phyloP scores from a whole-genome alignment of 2,329 filamentous ascomycete species.

The Pleurostoma richardsiae region DNA sequence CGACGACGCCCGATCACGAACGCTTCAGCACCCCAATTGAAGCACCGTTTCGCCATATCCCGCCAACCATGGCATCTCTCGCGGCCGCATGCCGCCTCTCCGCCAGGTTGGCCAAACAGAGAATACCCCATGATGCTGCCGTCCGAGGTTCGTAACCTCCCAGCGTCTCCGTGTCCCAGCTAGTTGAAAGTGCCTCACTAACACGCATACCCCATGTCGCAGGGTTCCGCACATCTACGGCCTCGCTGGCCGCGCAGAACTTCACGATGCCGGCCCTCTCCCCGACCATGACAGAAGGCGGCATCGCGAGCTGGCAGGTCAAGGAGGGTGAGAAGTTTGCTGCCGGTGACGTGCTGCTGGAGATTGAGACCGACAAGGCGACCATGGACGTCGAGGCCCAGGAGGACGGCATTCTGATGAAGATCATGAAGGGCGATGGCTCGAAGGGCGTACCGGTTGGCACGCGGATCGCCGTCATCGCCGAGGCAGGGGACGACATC shows the following conservation, averaged over 20 bases:
- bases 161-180: constrained; percentile 3
- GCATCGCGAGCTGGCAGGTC: constrained; percentile 78
- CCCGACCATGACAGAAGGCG: constrained; percentile 91
- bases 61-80: constrained; percentile 58
- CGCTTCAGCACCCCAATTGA: no score
- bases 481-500: constrained; percentile 77
- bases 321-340: constrained; percentile 82
- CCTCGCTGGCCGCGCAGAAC: constrained; percentile 70
- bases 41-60: no score
- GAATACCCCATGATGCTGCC: constrained; percentile 47
- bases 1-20: no score
- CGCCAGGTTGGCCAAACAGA: constrained; percentile 50
- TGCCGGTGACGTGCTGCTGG: constrained; percentile 80
- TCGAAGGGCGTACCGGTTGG: constrained; percentile 75
- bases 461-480: constrained; percentile 74
- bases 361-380: constrained; percentile 93
- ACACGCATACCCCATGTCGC: constrained; percentile 8
- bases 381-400: constrained; percentile 94
- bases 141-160: constrained; percentile 49
- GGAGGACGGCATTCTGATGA: constrained; percentile 80
- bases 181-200: constrained; percentile 2
- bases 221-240: constrained; percentile 62
- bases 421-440: constrained; percentile 71
- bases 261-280: constrained; percentile 90
- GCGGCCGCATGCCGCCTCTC: constrained; percentile 60